Evolutionary conservation across 176 grass and related monocot genomes (phyloP), one percentile per base, ranked within the genome.

Genomic region (Puya raimondii): DNA sequence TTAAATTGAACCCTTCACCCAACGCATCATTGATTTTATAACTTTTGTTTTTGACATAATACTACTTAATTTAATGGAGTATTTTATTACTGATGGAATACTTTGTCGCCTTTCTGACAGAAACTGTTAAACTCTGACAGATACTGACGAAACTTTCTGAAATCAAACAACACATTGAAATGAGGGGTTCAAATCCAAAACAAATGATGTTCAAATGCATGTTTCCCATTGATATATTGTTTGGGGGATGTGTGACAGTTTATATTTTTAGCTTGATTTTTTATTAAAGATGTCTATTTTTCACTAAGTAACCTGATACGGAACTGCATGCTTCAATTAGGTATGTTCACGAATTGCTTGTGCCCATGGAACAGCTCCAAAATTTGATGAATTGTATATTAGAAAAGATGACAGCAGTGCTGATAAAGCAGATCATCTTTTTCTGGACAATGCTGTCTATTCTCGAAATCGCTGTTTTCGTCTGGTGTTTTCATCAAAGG

Each of bases 381-480:
- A 85, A 57, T 50, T 92, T 65, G 76, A 83, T 53, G 86, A 90
- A 80, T 68, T 97, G 49, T 85, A 92, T 74, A 85, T 88, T 73
- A 79, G 47, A 50, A 97, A 97, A 87, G 86, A 92, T 18, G 63
- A 70, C 33, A 82, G 70, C 65, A 76, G 70, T 82, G 49, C 50
- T 71, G 64, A 61, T 68, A 42, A 21, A 77, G 51, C 51, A 64
- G 54, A 72, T 65, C 76, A 87, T 33, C 84, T 92, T 65, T 97
- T 97, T 77, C 48, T 97, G 63, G 93, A 97, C 74, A 87, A 49
- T 64, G 84, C 86, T 50, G 93, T 97, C 50, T 97, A 97, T 78
- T 77, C 93, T 79, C 89, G 86, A 68, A 97, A 97, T 82, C 86
- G 89, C 51, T 97, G 93, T 73, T 97, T 97, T 76, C 86, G 86